phyloP scores from a whole-genome alignment of 495 filamentous ascomycete genomes.

The Clavariopsis aquatica region DNA sequence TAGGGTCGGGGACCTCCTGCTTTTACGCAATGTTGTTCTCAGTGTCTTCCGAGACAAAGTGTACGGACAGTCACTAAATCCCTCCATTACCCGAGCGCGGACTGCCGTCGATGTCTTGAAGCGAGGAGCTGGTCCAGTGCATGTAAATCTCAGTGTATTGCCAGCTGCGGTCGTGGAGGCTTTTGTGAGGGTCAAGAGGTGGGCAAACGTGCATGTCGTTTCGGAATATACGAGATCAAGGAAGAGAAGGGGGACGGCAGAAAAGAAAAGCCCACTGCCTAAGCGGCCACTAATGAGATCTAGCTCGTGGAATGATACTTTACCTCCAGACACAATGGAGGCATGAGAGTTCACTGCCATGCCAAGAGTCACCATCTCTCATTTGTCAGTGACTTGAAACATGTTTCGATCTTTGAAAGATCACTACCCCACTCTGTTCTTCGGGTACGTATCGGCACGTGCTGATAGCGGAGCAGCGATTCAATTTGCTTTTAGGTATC shows the following conservation, averaged over 20 bases:
- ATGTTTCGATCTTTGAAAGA: background rate
- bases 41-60: conserved; percentile 70
- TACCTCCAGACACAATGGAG: conserved; percentile 32
- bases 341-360: background rate
- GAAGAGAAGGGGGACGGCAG: conserved; percentile 39
- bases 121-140: conserved; percentile 48
- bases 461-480: background rate
- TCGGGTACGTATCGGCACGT: conserved; percentile 8
- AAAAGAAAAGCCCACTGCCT: background rate
- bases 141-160: conserved; percentile 44
- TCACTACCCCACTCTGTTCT: background rate
- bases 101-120: conserved; percentile 73
- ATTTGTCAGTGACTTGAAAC: no score
- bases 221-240: conserved; percentile 37
- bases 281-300: background rate
- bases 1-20: conserved; percentile 69
- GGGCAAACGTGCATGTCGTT: conserved; percentile 74
- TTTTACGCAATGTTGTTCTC: conserved; percentile 76
- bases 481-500: background rate
- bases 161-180: conserved; percentile 50
- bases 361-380: background rate
- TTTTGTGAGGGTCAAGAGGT: conserved; percentile 67
- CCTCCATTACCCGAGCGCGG: conserved; percentile 64
- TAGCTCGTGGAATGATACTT: background rate
- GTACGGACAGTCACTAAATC: conserved; percentile 59